Evolutionary conservation across 1,139 yeast genomes (phyloP).

Genomic region (Kurtzmaniella natalensis): DNA sequence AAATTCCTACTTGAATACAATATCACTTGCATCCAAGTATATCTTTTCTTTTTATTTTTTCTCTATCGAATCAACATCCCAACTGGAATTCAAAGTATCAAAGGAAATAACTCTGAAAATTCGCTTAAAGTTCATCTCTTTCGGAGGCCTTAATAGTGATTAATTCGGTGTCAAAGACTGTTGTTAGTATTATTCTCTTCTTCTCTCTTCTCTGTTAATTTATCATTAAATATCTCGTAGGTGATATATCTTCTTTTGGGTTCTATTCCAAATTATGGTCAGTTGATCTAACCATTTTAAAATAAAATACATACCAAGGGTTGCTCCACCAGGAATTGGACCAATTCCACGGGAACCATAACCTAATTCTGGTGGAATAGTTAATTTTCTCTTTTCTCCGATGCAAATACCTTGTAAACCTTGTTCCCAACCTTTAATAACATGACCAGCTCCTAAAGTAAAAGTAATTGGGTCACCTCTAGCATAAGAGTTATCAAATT

Average conservation of each 20-base stretch:
- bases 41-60: too few relatives aligned
- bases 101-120: not conserved
- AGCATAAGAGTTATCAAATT: constrained; percentile 68
- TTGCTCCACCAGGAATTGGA: constrained; percentile 73
- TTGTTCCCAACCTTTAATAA: constrained; percentile 85
- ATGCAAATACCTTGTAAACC: constrained; percentile 77
- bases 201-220: not conserved
- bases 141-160: constrained; percentile 37
- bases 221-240: too few relatives aligned
- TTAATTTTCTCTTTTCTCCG: constrained; percentile 77
- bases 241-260: too few relatives aligned
- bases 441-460: constrained; percentile 69
- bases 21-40: too few relatives aligned
- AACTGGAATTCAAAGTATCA: too few relatives aligned
- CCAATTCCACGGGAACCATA: constrained; percentile 79
- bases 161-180: constrained; percentile 52
- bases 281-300: too few relatives aligned
- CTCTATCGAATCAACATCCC: too few relatives aligned
- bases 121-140: constrained; percentile 12
- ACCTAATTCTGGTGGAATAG: constrained; percentile 72
- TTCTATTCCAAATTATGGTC: too few relatives aligned
- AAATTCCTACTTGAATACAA: too few relatives aligned
- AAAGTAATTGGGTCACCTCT: constrained; percentile 68
- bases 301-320: constrained; percentile 42
- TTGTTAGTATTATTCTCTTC: constrained; percentile 13